phyloP scores from a whole-genome alignment of 2,329 filamentous ascomycete species.

The Dactylellina parvicollis region DNA sequence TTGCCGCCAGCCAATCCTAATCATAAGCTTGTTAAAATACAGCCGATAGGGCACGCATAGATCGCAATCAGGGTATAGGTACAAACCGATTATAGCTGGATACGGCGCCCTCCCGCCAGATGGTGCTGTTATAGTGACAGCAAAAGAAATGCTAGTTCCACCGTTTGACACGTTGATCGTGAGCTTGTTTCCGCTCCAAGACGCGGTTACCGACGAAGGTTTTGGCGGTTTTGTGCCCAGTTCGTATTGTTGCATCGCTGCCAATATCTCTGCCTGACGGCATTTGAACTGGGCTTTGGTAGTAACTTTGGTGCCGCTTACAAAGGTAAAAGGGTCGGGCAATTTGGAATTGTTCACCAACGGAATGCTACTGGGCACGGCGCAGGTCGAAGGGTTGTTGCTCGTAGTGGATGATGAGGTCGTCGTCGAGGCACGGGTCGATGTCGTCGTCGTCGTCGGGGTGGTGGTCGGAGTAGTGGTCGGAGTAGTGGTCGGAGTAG shows the following conservation, averaged over 20 bases:
- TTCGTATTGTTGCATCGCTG: conserved; percentile 66
- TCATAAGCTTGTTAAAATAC: not conserved
- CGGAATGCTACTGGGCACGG: conserved; percentile 39
- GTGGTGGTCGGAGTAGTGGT: not conserved
- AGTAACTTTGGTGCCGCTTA: conserved; percentile 63
- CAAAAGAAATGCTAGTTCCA: conserved; percentile 65
- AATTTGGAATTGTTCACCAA: conserved; percentile 40
- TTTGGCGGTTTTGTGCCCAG: conserved; percentile 65
- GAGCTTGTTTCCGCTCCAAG: conserved; percentile 63
- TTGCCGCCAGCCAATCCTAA: conserved; percentile 65
- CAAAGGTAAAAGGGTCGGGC: conserved; percentile 65
- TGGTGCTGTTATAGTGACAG: conserved; percentile 63
- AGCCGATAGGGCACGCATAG: not conserved
- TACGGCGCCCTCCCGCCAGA: conserved; percentile 61
- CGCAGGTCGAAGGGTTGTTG: conserved; percentile 30
- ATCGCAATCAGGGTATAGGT: not conserved
- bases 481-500: conserved; percentile 29
- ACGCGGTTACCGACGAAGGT: conserved; percentile 64
- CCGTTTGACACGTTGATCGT: conserved; percentile 64
- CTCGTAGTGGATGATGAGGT: conserved; percentile 24
- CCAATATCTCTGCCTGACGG: conserved; percentile 65
- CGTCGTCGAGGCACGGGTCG: conserved; percentile 1
- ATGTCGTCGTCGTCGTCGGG: not conserved
- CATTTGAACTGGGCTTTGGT: conserved; percentile 65
- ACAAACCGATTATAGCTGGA: conserved; percentile 54